Conservation (phyloP, 495 filamentous ascomycete species). For the Hypoxylon lenormandii region DNA sequence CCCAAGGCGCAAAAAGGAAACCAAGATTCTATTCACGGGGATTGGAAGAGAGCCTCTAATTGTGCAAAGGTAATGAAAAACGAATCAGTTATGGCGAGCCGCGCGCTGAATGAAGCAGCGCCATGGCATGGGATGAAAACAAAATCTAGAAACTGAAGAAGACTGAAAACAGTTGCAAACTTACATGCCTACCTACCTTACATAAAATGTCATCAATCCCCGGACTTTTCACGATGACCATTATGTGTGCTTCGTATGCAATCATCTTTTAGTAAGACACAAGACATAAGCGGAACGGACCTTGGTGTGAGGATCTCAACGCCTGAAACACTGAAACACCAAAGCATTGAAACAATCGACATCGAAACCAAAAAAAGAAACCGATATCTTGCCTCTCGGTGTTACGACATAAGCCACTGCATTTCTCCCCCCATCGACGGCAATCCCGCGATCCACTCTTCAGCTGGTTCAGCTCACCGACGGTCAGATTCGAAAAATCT, state of each 20-base stretch:
- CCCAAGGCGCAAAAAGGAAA: conserved; percentile 25
- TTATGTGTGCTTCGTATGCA: conserved; percentile 12
- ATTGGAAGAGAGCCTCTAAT: conserved; percentile 29
- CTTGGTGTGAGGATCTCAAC: conserved; percentile 18
- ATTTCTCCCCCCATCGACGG: conserved; percentile 18
- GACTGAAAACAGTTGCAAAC: conserved; percentile 10
- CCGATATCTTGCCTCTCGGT: conserved; percentile 17
- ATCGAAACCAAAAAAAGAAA: background rate
- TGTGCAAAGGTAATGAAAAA: conserved; percentile 32
- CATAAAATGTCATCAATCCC: conserved; percentile 23
- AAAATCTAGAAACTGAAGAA: conserved; percentile 3
- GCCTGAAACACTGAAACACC: conserved; percentile 37
- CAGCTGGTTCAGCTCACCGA: conserved; percentile 43
- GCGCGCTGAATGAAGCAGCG: conserved; percentile 48
- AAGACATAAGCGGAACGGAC: conserved; percentile 20
- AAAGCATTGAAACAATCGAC: conserved; percentile 20
- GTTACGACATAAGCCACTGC: conserved; percentile 24
- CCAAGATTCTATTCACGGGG: conserved; percentile 31
- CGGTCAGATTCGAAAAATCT: conserved; percentile 1
- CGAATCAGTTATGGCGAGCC: conserved; percentile 37
- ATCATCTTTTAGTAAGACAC: conserved; percentile 36
- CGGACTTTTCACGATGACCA: conserved; percentile 23
- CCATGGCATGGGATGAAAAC: conserved; percentile 13
- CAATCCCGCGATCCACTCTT: conserved; percentile 41
- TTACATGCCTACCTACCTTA: too few relatives aligned